Percentiles rank a stretch among this genome's conserved stretches.
Evolutionary conservation across 768 basidiomycete species (phyloP).

Genomic region (Coprinopsis strossmayeri): DNA sequence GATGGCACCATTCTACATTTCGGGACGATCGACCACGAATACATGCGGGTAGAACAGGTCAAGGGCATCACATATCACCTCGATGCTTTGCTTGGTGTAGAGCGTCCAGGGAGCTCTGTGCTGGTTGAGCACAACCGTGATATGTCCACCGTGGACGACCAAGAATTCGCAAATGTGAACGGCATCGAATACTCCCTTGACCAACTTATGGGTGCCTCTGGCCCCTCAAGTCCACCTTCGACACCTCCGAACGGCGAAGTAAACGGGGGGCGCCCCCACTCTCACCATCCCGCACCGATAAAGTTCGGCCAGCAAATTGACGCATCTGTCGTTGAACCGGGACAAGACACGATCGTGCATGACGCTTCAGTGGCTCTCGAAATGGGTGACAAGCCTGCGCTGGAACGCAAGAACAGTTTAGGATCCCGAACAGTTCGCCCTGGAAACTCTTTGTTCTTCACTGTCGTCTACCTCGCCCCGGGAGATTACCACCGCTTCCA

Average conservation of each 20-base stretch:
- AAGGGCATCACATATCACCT: constrained; percentile 98
- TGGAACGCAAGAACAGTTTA: constrained; percentile 21
- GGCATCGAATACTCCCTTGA: constrained; percentile 95
- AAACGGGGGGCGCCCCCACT: constrained; percentile 19
- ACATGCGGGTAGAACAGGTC: constrained; percentile 79
- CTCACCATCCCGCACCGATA: constrained; percentile 23
- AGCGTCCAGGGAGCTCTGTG: constrained; percentile 40
- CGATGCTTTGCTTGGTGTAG: constrained; percentile 83
- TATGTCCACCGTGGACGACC: constrained; percentile 68
- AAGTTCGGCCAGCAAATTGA: constrained; percentile 70
- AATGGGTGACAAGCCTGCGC: constrained; percentile 45
- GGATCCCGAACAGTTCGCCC: constrained; percentile 48
- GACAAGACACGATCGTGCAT: constrained; percentile 48
- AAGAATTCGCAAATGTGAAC: constrained; percentile 93
- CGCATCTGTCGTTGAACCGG: constrained; percentile 63
- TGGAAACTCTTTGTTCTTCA: constrained; percentile 84
- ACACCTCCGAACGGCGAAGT: constrained; percentile 33
- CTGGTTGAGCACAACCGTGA: constrained; percentile 38
- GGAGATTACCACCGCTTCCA: constrained; percentile 99
- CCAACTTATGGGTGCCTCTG: constrained; percentile 68
- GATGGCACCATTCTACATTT: constrained; percentile 92
- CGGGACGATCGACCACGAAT: constrained; percentile 66
- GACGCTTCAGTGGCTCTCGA: constrained; percentile 67
- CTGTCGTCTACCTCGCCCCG: constrained; percentile 96
- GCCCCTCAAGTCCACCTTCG: constrained; percentile 14